Evolutionary conservation across 805 yeast genomes (phyloP).

Genomic region (Starmerella powellii): DNA sequence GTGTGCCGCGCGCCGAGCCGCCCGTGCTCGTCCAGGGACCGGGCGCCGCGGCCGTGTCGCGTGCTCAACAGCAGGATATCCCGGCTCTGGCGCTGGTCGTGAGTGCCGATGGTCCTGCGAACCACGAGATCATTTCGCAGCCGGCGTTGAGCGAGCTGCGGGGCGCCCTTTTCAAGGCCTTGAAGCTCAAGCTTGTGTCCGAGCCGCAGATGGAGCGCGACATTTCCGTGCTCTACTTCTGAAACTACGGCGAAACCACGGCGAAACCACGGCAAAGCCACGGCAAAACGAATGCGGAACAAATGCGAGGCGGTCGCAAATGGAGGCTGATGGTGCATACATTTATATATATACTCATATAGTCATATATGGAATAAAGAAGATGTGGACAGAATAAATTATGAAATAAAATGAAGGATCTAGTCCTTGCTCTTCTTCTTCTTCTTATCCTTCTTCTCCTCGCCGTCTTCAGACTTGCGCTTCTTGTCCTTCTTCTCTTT

Average conservation of each 20-base stretch:
- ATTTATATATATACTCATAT: too few relatives aligned
- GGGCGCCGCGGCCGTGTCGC: slow-evolving; percentile 26
- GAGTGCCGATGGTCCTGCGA: slow-evolving; percentile 27
- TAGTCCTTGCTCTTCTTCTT: slow-evolving; percentile 39
- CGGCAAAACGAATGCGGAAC: too few relatives aligned
- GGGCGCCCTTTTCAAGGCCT: slow-evolving; percentile 2
- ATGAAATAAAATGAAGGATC: slow-evolving; percentile 5
- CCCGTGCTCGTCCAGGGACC: slow-evolving; percentile 27
- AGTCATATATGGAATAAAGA: neutral
- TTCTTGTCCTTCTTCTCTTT: slow-evolving; percentile 43
- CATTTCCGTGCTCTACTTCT: slow-evolving; percentile 19
- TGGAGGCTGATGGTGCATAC: too few relatives aligned
- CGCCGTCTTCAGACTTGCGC: slow-evolving; percentile 27
- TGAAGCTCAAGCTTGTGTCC: slow-evolving; percentile 3
- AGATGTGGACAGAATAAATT: slow-evolving; percentile 1
- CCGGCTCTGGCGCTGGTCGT: slow-evolving; percentile 25
- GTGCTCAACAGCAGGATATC: slow-evolving; percentile 19
- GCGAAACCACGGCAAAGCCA: neutral
- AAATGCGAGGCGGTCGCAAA: too few relatives aligned
- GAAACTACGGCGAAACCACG: neutral
- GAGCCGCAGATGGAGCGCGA: slow-evolving; percentile 6
- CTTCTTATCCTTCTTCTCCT: slow-evolving; percentile 38
- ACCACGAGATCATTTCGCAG: slow-evolving; percentile 24
- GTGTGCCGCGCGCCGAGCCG: slow-evolving; percentile 22
- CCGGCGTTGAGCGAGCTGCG: slow-evolving; percentile 8